Conservation (phyloP, 371 early-diverging fungal species). For the Mucor velutinosus region DNA sequence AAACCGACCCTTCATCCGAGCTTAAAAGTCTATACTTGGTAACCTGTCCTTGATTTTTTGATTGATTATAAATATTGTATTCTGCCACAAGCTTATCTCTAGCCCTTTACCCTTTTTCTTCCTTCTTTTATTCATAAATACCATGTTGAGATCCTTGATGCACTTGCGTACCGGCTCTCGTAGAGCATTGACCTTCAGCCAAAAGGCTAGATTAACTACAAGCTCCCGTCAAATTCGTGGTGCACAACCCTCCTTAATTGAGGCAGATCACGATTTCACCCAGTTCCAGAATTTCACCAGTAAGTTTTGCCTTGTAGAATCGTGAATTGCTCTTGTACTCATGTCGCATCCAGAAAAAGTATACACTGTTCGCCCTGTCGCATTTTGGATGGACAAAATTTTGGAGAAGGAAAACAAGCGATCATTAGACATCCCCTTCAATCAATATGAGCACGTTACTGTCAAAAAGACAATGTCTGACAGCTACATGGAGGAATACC, state of each 20-base stretch:
- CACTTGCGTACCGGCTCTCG: not conserved
- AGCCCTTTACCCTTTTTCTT: not conserved
- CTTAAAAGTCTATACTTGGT: constrained; percentile 10
- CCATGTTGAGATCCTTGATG: not conserved
- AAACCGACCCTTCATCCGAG: constrained; percentile 18
- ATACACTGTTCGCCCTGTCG: constrained; percentile 40
- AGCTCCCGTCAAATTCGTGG: constrained; percentile 18
- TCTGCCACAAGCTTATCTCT: not conserved
- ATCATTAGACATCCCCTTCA: constrained; percentile 2
- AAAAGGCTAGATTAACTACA: constrained; percentile 16
- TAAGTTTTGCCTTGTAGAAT: not conserved
- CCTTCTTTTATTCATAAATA: not conserved
- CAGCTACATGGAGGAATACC: constrained; percentile 75
- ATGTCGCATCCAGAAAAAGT: constrained; percentile 23
- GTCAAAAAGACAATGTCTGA: constrained; percentile 44
- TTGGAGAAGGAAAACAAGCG: constrained; percentile 17
- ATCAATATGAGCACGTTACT: constrained; percentile 1
- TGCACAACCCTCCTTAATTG: constrained; percentile 15
- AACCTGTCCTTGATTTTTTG: not conserved
- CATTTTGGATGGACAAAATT: constrained; percentile 45
- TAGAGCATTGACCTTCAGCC: not conserved
- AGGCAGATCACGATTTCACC: constrained; percentile 6
- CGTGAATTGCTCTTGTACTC: not conserved
- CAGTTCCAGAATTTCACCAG: constrained; percentile 1
- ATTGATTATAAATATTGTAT: not conserved